Conservation (phyloP, 352 stramenopile genomes). For the Blastocystis sp. region DNA sequence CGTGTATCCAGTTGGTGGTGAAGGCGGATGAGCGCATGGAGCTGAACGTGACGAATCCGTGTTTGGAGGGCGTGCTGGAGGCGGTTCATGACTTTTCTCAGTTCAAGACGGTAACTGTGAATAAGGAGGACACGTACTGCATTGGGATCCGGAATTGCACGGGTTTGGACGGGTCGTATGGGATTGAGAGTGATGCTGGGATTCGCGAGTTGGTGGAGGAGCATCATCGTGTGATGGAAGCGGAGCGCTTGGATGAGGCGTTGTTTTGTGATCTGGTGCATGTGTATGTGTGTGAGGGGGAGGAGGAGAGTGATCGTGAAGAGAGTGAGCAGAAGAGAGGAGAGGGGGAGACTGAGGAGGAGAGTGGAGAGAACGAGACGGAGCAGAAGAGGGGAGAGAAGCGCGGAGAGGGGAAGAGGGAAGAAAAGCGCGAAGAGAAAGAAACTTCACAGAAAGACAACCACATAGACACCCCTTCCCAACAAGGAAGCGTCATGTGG, state of each 20-base stretch:
- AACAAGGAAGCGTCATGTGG: slow-evolving; percentile 7
- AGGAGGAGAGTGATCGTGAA: not conserved
- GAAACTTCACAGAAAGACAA: too few relatives aligned
- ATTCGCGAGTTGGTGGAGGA: not conserved
- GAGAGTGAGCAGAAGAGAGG: too few relatives aligned
- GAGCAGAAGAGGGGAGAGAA: too few relatives aligned
- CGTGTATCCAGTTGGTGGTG: not conserved
- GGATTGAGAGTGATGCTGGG: slow-evolving; percentile 26
- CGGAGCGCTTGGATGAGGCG: not conserved
- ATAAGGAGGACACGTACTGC: slow-evolving; percentile 10
- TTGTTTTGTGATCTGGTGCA: slow-evolving; percentile 3
- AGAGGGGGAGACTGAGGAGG: too few relatives aligned
- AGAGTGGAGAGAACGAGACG: too few relatives aligned
- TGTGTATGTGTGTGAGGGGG: not conserved
- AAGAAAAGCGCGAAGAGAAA: too few relatives aligned
- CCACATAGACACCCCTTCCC: too few relatives aligned
- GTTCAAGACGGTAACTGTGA: not conserved
- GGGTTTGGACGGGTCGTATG: not conserved
- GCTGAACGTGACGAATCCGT: slow-evolving; percentile 1
- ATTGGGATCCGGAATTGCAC: slow-evolving; percentile 35
- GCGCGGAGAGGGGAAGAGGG: too few relatives aligned
- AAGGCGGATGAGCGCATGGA: not conserved
- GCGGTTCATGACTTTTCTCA: not conserved
- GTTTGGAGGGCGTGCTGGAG: not conserved
- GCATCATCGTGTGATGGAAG: not conserved